Evolutionary conservation across 345 rosid species (phyloP).

Genomic region (Moricandia moricandioides): DNA sequence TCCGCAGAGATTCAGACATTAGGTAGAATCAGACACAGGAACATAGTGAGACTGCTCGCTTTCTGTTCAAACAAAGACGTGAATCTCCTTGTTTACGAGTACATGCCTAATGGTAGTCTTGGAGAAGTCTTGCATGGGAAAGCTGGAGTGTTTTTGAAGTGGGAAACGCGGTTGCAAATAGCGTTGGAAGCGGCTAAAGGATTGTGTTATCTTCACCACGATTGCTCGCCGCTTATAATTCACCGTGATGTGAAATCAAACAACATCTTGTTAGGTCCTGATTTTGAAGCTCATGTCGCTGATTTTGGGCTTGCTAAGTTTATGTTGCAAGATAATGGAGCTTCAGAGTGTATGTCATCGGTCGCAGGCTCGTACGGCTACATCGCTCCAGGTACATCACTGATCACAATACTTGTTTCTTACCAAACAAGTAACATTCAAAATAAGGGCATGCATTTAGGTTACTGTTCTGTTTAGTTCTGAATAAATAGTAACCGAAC

Average conservation of each 20-base stretch:
- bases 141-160: constrained; percentile 62
- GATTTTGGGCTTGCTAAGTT: constrained; percentile 95
- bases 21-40: constrained; percentile 84
- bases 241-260: constrained; percentile 94
- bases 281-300: constrained; percentile 93
- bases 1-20: constrained; percentile 83
- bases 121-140: constrained; percentile 88
- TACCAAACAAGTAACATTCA: background rate
- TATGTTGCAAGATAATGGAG: constrained; percentile 65
- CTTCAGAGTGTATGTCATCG: constrained; percentile 94
- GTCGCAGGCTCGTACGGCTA: constrained; percentile 96
- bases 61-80: constrained; percentile 80
- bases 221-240: constrained; percentile 81
- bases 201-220: constrained; percentile 92
- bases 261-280: constrained; percentile 75
- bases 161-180: constrained; percentile 76
- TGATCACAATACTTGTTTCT: background rate
- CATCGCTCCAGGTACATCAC: constrained; percentile 83
- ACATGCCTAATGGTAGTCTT: constrained; percentile 54
- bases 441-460: background rate
- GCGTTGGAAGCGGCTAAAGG: constrained; percentile 91
- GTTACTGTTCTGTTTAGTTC: background rate
- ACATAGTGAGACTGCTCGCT: constrained; percentile 81
- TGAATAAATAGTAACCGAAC: background rate
- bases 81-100: constrained; percentile 61